Conservation (phyloP, 1,139 yeast genomes). For the Geotrichum klebahnii region DNA sequence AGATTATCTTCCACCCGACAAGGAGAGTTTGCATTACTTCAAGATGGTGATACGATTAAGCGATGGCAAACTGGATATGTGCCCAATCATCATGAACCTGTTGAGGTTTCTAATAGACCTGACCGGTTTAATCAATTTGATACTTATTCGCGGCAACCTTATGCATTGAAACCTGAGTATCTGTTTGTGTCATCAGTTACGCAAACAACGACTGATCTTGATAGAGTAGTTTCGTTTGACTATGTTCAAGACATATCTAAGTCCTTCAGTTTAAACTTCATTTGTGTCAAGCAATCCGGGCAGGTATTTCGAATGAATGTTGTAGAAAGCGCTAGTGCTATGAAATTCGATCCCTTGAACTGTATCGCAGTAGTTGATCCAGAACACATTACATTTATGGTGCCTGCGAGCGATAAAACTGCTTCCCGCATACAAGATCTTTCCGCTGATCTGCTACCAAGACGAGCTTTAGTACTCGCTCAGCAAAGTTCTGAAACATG, state of each 20-base stretch:
- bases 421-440: too few species aligned
- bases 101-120: neutral
- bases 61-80: slow-evolving; percentile 75
- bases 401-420: slow-evolving; percentile 17
- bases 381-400: slow-evolving; percentile 44
- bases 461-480: too few species aligned
- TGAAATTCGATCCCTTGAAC: slow-evolving; percentile 66
- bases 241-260: slow-evolving; percentile 57
- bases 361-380: slow-evolving; percentile 67
- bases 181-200: slow-evolving; percentile 72
- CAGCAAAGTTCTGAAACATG: slow-evolving; percentile 31
- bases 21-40: slow-evolving; percentile 76
- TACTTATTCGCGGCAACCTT: slow-evolving; percentile 10
- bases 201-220: slow-evolving; percentile 71
- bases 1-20: slow-evolving; percentile 63
- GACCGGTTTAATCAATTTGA: slow-evolving; percentile 8
- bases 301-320: slow-evolving; percentile 78
- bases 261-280: slow-evolving; percentile 50
- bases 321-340: slow-evolving; percentile 59
- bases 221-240: slow-evolving; percentile 80
- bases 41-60: slow-evolving; percentile 73
- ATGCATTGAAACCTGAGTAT: slow-evolving; percentile 31
- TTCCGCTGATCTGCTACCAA: too few species aligned
- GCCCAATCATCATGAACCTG: slow-evolving; percentile 37
- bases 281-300: slow-evolving; percentile 89